Conservation (phyloP, 1,284 basidiomycete species). For the Prillingera fragicola region DNA sequence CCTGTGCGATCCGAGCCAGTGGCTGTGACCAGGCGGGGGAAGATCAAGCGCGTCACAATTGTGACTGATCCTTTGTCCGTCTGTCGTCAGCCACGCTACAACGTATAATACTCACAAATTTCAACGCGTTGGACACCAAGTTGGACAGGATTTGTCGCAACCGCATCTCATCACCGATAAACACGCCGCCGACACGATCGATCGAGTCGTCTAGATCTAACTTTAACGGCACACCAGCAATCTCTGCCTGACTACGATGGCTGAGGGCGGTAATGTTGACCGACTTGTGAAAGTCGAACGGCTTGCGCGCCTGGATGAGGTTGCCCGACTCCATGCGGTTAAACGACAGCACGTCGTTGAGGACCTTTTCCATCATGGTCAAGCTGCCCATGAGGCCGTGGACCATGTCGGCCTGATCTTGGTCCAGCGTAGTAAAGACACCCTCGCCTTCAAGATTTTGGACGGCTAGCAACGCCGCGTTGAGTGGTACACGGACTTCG, state of each 20-base stretch:
- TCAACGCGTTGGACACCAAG: slow-evolving; percentile 49
- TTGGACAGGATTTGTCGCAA: slow-evolving; percentile 65
- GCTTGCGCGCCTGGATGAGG: slow-evolving; percentile 49
- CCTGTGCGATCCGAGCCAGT: no score
- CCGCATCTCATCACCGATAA: slow-evolving; percentile 58
- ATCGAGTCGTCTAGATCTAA: slow-evolving; percentile 1
- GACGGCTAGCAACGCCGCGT: slow-evolving; percentile 78
- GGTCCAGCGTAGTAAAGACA: slow-evolving; percentile 33
- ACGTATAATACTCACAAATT: slow-evolving; percentile 56
- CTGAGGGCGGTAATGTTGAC: slow-evolving; percentile 74
- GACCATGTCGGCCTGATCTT: slow-evolving; percentile 44
- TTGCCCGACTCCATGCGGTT: slow-evolving; percentile 50
- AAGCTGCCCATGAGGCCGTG: slow-evolving; percentile 65
- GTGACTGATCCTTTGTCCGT: no score
- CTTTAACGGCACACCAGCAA: slow-evolving; percentile 55
- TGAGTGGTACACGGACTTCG: slow-evolving; percentile 82
- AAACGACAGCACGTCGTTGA: slow-evolving; percentile 70
- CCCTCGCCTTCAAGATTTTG: slow-evolving; percentile 75
- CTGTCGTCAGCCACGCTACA: no score
- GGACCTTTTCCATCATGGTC: slow-evolving; percentile 66
- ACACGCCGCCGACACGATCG: slow-evolving; percentile 31
- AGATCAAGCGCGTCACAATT: no score
- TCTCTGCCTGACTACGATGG: slow-evolving; percentile 66
- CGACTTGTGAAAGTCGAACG: slow-evolving; percentile 76
- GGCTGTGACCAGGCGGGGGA: no score